phyloP scores from a whole-genome alignment of 2,329 filamentous ascomycete species.

The Epichloe coenophiala region DNA sequence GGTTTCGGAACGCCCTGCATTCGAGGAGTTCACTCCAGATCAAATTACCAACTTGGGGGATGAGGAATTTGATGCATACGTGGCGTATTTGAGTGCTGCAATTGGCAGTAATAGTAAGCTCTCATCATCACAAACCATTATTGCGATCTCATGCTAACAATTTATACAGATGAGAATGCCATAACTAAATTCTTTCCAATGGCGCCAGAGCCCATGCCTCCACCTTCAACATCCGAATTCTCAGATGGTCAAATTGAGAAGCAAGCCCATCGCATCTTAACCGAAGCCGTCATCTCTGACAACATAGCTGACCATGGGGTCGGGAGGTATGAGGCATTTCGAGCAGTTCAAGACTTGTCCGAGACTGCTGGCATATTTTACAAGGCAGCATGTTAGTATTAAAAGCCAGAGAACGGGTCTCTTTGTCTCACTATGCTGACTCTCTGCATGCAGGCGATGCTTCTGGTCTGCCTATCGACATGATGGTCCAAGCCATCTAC shows the following conservation, averaged over 20 bases:
- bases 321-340: slow-evolving; percentile 19
- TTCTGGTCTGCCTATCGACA: slow-evolving; percentile 21
- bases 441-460: slow-evolving; percentile 13
- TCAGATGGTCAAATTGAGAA: slow-evolving; percentile 15
- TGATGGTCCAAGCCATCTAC: slow-evolving; percentile 23
- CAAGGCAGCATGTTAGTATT: slow-evolving; percentile 17
- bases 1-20: slow-evolving; percentile 16
- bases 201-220: slow-evolving; percentile 10
- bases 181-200: slow-evolving; percentile 23
- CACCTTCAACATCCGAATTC: slow-evolving; percentile 8
- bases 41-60: slow-evolving; percentile 49
- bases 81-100: slow-evolving; percentile 28
- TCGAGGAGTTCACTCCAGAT: slow-evolving; percentile 42
- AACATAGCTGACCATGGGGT: neutral
- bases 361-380: slow-evolving; percentile 19
- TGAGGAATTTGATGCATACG: slow-evolving; percentile 51
- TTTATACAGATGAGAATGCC: slow-evolving; percentile 13
- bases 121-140: neutral
- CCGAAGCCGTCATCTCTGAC: slow-evolving; percentile 7
- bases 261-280: slow-evolving; percentile 11
- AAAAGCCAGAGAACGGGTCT: neutral
- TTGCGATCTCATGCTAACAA: neutral
- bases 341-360: slow-evolving; percentile 18
- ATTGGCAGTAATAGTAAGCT: slow-evolving; percentile 20
- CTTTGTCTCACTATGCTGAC: neutral